phyloP scores from a whole-genome alignment of 2,329 filamentous ascomycete genomes.

The Colletotrichum incanum region DNA sequence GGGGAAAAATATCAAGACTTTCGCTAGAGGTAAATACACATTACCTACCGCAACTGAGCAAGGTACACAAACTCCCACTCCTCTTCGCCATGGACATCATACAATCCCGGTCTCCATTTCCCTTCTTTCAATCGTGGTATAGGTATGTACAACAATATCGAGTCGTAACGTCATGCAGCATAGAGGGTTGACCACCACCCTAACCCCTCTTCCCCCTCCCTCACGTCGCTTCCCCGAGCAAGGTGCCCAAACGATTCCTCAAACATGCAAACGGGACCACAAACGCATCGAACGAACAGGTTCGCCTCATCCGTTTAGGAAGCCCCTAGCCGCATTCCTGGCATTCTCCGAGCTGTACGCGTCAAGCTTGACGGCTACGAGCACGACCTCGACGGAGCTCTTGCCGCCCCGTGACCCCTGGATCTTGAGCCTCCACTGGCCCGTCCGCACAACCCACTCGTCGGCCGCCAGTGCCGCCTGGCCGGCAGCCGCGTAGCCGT shows the following conservation, averaged over 20 bases:
- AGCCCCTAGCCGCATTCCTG: constrained; percentile 76
- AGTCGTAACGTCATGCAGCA: constrained; percentile 35
- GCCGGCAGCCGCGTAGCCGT: constrained; percentile 40
- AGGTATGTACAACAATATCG: constrained; percentile 15
- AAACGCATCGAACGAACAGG: not conserved
- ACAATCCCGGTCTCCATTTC: not conserved
- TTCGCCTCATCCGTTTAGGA: constrained; percentile 62
- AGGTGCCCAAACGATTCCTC: not conserved
- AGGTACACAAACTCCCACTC: not conserved
- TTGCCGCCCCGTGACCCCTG: constrained; percentile 67
- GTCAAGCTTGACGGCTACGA: constrained; percentile 84
- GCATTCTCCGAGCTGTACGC: constrained; percentile 76
- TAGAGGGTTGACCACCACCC: not conserved
- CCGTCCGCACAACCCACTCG: constrained; percentile 76
- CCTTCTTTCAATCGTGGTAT: constrained; percentile 7
- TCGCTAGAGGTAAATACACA: not conserved
- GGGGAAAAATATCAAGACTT: not conserved
- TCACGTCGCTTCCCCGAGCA: not conserved
- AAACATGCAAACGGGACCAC: not conserved
- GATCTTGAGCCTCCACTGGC: constrained; percentile 81
- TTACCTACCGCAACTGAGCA: not conserved
- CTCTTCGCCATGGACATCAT: not conserved
- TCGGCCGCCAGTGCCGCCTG: constrained; percentile 50
- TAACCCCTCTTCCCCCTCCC: not conserved
- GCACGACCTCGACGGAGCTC: constrained; percentile 76